Base-by-base conservation (phyloP, 768 basidiomycete genomes). In the Mycena vitilis region DNA sequence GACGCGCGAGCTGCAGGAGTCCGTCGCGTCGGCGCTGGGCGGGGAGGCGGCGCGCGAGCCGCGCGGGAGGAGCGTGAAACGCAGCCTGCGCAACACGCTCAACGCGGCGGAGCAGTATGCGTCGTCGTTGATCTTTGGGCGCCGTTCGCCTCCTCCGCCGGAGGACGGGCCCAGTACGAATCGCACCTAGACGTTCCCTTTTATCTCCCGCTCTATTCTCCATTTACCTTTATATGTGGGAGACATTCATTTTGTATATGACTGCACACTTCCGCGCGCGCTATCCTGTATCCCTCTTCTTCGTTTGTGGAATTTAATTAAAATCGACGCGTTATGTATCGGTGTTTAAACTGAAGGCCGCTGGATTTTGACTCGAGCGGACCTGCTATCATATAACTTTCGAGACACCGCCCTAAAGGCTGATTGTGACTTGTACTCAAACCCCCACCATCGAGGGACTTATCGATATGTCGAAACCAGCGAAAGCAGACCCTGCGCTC, bases 81-180 rank as follows among this genome's bases (percentile, higher is more conserved):
- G 88, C 68, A 89, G 87, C 71, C 72, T 93, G 58, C 85, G 92
- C 56, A 91, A 86, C 65, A 92, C 91, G 16, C 77, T 93, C 52
- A 87, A 84, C 63, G 89, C 87, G 42, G 91, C 92, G 13, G 91
- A 93, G 73, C 88, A 90, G 62, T 90, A 90, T 74, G 88, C 90
- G 6, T 88, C 82, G 67, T 83, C 88, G 7, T 85, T 92, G 68
- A 78, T 91, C 42, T 91, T 92, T 65, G 89, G 90, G n/a, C 84
- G 89, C 36, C 76, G 78, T 45, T 77, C 81, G 11, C 53, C 76
- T 42, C 68, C 66, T 30, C 30, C 57, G 40, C 44, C 53, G 5
- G 65, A 71, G 34, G 65, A 60, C 18, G 66, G 65, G 3, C 56
- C 55, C 5, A 48, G 58, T 38, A 59, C 42, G 7, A 58, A 37